These are phyloP conservation scores for Yamadazyma dushanensis DNA, from an alignment of 1,139 yeast species.

Conservation along the genomic window DNA sequence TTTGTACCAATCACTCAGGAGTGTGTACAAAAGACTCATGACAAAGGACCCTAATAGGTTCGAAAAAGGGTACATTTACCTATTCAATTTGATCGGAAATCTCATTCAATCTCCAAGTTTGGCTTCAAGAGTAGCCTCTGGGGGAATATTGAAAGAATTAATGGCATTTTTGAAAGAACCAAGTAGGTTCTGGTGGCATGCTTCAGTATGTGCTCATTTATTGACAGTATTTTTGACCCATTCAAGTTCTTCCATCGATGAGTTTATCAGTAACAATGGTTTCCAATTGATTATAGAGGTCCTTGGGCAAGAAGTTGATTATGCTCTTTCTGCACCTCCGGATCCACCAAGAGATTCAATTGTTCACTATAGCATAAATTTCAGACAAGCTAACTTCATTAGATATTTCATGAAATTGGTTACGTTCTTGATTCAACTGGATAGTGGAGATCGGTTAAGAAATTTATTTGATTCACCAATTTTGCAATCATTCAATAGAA, in stretches of 20 bases:
- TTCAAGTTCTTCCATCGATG: slow-evolving; percentile 48
- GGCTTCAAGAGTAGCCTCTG: slow-evolving; percentile 47
- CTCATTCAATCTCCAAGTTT: slow-evolving; percentile 55
- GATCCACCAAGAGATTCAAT: slow-evolving; percentile 53
- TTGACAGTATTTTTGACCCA: slow-evolving; percentile 54
- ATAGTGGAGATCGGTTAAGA: slow-evolving; percentile 81
- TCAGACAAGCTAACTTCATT: slow-evolving; percentile 63
- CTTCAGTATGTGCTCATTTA: slow-evolving; percentile 67
- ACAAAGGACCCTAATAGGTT: slow-evolving; percentile 25
- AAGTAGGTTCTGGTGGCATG: slow-evolving; percentile 53
- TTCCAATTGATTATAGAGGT: slow-evolving; percentile 60
- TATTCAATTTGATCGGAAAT: slow-evolving; percentile 60
- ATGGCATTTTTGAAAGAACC: slow-evolving; percentile 59
- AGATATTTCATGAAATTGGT: slow-evolving; percentile 61
- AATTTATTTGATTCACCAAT: slow-evolving; percentile 84
- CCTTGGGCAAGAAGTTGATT: slow-evolving; percentile 65
- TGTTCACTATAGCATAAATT: slow-evolving; percentile 61
- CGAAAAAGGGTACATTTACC: slow-evolving; percentile 46
- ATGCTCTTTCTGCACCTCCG: slow-evolving; percentile 59
- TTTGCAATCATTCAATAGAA: slow-evolving; percentile 56
- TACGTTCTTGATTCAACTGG: slow-evolving; percentile 63
- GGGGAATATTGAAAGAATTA: slow-evolving; percentile 72
- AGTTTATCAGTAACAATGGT: slow-evolving; percentile 69
- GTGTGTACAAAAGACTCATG: slow-evolving; percentile 51
- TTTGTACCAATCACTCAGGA: slow-evolving; percentile 69